Percentiles rank a stretch among this genome's conserved stretches.
Evolutionary conservation across 495 filamentous ascomycete genomes (phyloP).

Genomic region (Cladorrhinum samala): DNA sequence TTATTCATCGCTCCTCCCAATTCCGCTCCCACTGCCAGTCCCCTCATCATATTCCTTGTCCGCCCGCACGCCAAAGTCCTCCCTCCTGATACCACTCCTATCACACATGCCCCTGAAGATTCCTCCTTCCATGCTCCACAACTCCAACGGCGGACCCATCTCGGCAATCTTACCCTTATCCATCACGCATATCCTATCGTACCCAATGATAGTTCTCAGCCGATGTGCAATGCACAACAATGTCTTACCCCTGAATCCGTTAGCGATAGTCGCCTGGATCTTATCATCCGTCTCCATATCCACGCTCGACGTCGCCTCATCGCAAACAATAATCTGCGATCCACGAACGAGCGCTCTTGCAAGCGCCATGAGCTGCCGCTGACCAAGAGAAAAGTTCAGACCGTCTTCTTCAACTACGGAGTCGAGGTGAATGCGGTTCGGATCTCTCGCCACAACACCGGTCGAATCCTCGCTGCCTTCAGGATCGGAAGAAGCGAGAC

Average conservation of each 20-base stretch:
- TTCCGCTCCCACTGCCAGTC: background rate
- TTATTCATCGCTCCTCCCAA: no score
- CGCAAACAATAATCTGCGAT: constrained; percentile 88
- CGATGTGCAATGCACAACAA: constrained; percentile 94
- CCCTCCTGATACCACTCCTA: constrained; percentile 68
- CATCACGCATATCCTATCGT: constrained; percentile 96
- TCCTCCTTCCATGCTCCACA: constrained; percentile 58
- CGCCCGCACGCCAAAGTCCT: constrained; percentile 54
- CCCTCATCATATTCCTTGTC: constrained; percentile 8
- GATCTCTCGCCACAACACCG: constrained; percentile 26
- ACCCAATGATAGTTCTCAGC: constrained; percentile 83
- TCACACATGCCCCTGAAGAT: constrained; percentile 94
- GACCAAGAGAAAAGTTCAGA: constrained; percentile 91
- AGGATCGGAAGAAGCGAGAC: constrained; percentile 56
- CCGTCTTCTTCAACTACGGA: constrained; percentile 86
- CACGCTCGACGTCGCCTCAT: constrained; percentile 88
- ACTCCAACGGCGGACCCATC: constrained; percentile 63
- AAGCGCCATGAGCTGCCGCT: constrained; percentile 92
- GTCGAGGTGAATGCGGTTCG: constrained; percentile 70
- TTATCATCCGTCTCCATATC: constrained; percentile 96
- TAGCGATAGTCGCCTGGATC: constrained; percentile 86
- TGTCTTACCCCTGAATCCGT: constrained; percentile 82
- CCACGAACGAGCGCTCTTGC: constrained; percentile 82
- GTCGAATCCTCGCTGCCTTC: constrained; percentile 9
- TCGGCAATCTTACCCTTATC: constrained; percentile 81